These are phyloP conservation scores for Lasiodiplodia citricola DNA, from an alignment of 2,329 filamentous ascomycete species.

Conservation along the genomic window DNA sequence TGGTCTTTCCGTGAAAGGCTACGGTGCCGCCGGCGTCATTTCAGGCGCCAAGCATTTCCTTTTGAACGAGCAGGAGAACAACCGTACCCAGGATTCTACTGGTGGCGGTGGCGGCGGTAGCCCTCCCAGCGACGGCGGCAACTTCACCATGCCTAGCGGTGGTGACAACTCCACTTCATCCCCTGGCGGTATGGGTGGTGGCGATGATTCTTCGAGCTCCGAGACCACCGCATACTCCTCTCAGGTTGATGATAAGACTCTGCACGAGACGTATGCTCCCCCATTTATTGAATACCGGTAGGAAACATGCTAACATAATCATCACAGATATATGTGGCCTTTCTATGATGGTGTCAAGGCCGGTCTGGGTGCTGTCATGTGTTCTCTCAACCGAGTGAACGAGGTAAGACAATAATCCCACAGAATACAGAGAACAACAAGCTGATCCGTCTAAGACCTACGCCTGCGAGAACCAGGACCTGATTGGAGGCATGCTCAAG, in stretches of 20 bases:
- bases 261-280: slow-evolving; percentile 67
- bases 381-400: slow-evolving; percentile 64
- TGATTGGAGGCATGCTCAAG: slow-evolving; percentile 53
- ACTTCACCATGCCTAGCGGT: neutral
- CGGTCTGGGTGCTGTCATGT: slow-evolving; percentile 79
- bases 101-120: slow-evolving; percentile 60
- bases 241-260: slow-evolving; percentile 73
- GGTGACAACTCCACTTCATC: neutral
- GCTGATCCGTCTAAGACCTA: slow-evolving; percentile 41
- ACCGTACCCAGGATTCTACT: slow-evolving; percentile 65
- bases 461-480: slow-evolving; percentile 52
- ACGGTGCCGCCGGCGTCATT: slow-evolving; percentile 63
- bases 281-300: neutral
- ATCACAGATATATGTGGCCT: slow-evolving; percentile 67
- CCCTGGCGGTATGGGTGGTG: slow-evolving; percentile 59
- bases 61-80: slow-evolving; percentile 60
- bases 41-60: slow-evolving; percentile 69
- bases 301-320: neutral
- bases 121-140: slow-evolving; percentile 2
- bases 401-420: slow-evolving; percentile 26
- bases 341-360: slow-evolving; percentile 77
- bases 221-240: slow-evolving; percentile 69
- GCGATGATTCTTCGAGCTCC: slow-evolving; percentile 4
- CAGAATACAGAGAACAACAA: too few species aligned
- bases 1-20: slow-evolving; percentile 18